A percentile compares a stretch with the other conserved stretches of the same genome.
These are phyloP conservation scores for Nakazawaea populi DNA, from an alignment of 805 yeast genomes.

Conservation along the genomic window DNA sequence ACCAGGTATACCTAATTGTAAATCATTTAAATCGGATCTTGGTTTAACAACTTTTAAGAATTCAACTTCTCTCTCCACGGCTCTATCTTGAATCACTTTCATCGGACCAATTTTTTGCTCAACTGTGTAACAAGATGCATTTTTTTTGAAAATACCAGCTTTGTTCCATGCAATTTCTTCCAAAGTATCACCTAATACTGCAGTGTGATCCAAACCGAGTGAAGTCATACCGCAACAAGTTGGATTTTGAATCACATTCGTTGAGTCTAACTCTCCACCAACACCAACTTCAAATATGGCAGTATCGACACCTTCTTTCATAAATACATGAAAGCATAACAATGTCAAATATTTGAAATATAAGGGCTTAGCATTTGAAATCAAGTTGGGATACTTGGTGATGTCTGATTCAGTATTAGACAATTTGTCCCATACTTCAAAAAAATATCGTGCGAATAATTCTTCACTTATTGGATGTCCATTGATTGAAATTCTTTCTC, in stretches of 20 bases:
- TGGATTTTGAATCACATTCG: conserved; percentile 78
- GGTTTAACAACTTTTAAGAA: conserved; percentile 47
- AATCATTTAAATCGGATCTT: conserved; percentile 30
- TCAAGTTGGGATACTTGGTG: conserved; percentile 65
- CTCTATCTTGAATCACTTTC: conserved; percentile 55
- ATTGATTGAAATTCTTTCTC: conserved; percentile 86
- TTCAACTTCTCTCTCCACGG: conserved; percentile 51
- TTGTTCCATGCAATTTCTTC: conserved; percentile 95
- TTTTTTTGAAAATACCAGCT: conserved; percentile 81
- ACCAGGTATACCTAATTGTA: conserved; percentile 71
- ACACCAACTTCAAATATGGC: conserved; percentile 98
- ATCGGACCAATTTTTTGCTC: conserved; percentile 50
- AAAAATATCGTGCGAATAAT: conserved; percentile 81
- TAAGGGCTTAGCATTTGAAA: conserved; percentile 73
- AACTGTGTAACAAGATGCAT: conserved; percentile 63
- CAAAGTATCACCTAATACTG: conserved; percentile 80
- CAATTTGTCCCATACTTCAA: conserved; percentile 87
- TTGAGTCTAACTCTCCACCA: conserved; percentile 97
- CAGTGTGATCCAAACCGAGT: conserved; percentile 88
- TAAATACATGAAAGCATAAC: conserved; percentile 83
- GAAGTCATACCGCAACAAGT: conserved; percentile 81
- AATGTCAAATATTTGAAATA: conserved; percentile 89
- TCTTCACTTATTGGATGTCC: conserved; percentile 81
- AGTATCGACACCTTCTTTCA: conserved; percentile 84
- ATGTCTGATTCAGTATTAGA: conserved; percentile 51